phyloP scores from a whole-genome alignment of 2,329 filamentous ascomycete genomes.

The Scytalidium lignicola region DNA sequence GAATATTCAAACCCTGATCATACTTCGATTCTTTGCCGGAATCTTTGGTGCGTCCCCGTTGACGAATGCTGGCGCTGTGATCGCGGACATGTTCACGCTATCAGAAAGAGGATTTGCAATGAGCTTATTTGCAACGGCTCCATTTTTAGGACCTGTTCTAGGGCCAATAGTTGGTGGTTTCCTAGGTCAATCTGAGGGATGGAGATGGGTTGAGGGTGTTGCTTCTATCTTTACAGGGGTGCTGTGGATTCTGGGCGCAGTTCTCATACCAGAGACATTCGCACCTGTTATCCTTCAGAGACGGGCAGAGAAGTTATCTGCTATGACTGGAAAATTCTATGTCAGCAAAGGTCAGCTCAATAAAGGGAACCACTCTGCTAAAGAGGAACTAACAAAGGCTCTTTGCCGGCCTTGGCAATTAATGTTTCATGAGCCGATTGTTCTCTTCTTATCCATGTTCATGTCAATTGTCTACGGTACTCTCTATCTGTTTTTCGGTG shows the following conservation, averaged over 20 bases:
- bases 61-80: slow-evolving; percentile 34
- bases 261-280: slow-evolving; percentile 69
- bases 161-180: slow-evolving; percentile 63
- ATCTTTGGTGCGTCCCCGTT: slow-evolving; percentile 36
- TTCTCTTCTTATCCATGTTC: slow-evolving; percentile 58
- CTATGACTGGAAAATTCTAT: slow-evolving; percentile 38
- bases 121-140: slow-evolving; percentile 40
- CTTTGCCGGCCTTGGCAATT: slow-evolving; percentile 56
- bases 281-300: slow-evolving; percentile 60
- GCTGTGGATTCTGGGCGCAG: neutral
- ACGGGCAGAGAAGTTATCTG: slow-evolving; percentile 59
- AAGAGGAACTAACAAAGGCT: slow-evolving; percentile 43
- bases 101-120: slow-evolving; percentile 25
- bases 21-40: slow-evolving; percentile 38
- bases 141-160: slow-evolving; percentile 19
- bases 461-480: slow-evolving; percentile 56
- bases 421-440: slow-evolving; percentile 54
- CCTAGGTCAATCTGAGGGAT: slow-evolving; percentile 55
- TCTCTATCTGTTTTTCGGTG: slow-evolving; percentile 45
- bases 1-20: slow-evolving; percentile 35
- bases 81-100: slow-evolving; percentile 15
- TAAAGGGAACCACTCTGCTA: slow-evolving; percentile 37
- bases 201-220: slow-evolving; percentile 30
- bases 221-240: slow-evolving; percentile 1
- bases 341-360: slow-evolving; percentile 26